These are phyloP conservation scores for Pestalotiopsis sp. DNA, from an alignment of 2,329 filamentous ascomycete species.

Conservation along the genomic window DNA sequence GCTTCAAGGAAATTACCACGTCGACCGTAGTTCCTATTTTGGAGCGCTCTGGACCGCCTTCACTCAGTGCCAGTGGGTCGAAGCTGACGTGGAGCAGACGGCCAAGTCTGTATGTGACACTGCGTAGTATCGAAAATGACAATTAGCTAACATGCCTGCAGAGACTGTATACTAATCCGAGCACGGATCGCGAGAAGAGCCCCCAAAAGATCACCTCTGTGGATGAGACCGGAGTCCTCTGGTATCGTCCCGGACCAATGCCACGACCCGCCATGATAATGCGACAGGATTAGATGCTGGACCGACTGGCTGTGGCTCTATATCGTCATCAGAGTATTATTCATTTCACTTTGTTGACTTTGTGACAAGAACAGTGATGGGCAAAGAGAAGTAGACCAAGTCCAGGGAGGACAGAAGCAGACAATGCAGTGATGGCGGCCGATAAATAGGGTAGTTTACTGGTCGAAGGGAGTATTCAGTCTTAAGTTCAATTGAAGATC, in stretches of 20 bases:
- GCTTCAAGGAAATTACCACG: slow-evolving; percentile 57
- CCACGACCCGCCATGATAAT: slow-evolving; percentile 13
- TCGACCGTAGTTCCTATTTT: slow-evolving; percentile 46
- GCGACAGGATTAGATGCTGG: background rate
- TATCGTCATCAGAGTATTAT: background rate
- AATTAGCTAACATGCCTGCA: background rate
- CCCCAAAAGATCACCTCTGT: background rate
- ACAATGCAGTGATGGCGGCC: too few relatives aligned
- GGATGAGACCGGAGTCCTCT: slow-evolving; percentile 13
- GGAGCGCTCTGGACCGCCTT: slow-evolving; percentile 49
- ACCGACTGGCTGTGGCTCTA: background rate
- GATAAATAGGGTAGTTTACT: too few relatives aligned
- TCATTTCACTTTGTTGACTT: background rate
- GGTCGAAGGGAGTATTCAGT: too few relatives aligned
- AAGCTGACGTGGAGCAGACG: slow-evolving; percentile 36
- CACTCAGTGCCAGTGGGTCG: slow-evolving; percentile 50
- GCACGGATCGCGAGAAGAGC: background rate
- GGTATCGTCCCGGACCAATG: slow-evolving; percentile 17
- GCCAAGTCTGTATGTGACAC: slow-evolving; percentile 18
- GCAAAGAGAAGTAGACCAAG: background rate
- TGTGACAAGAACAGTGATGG: background rate
- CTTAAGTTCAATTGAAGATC: too few relatives aligned
- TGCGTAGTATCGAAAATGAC: background rate
- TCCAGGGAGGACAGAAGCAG: too few relatives aligned
- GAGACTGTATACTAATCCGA: background rate